These are phyloP conservation scores for Acanthamoeba sp. DNA, from an alignment of 208 protist species.

Conservation along the genomic window DNA sequence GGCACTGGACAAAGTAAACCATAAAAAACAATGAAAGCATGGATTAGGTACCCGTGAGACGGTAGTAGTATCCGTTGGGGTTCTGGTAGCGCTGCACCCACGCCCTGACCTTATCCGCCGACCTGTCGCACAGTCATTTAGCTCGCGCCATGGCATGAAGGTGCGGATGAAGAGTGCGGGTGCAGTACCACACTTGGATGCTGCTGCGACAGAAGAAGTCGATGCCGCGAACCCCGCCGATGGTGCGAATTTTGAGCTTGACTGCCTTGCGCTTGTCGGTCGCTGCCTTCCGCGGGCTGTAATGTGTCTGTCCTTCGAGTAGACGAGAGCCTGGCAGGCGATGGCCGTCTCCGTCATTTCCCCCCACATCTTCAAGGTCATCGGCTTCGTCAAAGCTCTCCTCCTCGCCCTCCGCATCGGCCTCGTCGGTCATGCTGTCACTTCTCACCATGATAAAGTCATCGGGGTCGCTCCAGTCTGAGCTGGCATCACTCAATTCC, in stretches of 20 bases:
- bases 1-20: too few species aligned
- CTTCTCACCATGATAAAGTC: background rate
- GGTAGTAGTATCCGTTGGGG: slow-evolving; percentile 23
- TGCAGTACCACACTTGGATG: background rate
- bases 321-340: too few species aligned
- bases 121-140: background rate
- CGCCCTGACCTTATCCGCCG: background rate
- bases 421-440: background rate
- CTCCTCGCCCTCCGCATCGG: background rate
- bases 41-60: background rate
- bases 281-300: background rate
- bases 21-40: too few species aligned
- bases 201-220: slow-evolving; percentile 29
- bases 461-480: background rate
- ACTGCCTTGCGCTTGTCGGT: background rate
- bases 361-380: background rate
- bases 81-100: slow-evolving; percentile 42
- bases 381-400: background rate
- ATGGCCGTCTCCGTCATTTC: background rate
- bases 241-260: slow-evolving; percentile 4
- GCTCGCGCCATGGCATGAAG: too few species aligned
- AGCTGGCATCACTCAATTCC: background rate
- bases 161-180: background rate
- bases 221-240: background rate
- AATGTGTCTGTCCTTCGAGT: background rate